These are phyloP conservation scores for Xylaria sp. DNA, from an alignment of 2,329 filamentous ascomycete genomes.

Conservation along the genomic window DNA sequence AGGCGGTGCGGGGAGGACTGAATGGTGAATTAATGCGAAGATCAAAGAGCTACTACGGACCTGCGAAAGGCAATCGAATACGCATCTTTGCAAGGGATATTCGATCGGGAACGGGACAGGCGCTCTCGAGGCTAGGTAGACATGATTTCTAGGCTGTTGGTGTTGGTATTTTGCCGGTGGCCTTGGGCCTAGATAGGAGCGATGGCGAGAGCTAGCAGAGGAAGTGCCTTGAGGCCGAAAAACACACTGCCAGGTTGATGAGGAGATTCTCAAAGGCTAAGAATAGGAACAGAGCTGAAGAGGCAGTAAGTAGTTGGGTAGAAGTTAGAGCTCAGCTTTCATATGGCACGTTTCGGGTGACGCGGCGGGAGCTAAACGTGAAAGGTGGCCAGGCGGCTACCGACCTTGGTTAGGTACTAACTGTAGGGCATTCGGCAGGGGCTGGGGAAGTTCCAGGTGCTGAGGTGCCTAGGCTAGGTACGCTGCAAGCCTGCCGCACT, in stretches of 20 bases:
- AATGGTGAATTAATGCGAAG: neutral
- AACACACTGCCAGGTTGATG: neutral
- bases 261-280: slow-evolving; percentile 5
- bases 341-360: slow-evolving; percentile 11
- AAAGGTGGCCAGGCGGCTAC: slow-evolving; percentile 23
- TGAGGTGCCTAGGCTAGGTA: neutral
- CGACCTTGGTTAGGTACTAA: neutral
- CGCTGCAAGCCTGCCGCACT: slow-evolving; percentile 22
- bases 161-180: slow-evolving; percentile 1
- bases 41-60: slow-evolving; percentile 63
- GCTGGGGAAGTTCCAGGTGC: neutral
- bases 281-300: slow-evolving; percentile 8
- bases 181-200: neutral
- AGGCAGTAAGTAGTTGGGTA: neutral
- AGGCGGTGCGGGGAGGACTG: neutral
- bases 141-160: slow-evolving; percentile 30
- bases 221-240: slow-evolving; percentile 1
- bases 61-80: slow-evolving; percentile 88
- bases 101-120: slow-evolving; percentile 22
- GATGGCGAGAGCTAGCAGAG: neutral
- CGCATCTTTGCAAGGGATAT: slow-evolving; percentile 67
- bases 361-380: slow-evolving; percentile 23
- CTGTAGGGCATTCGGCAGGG: neutral
- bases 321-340: slow-evolving; percentile 1
- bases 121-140: slow-evolving; percentile 36